Evolutionary conservation across 2,329 filamentous ascomycete species (phyloP), one percentile per base, ranked within the genome.

Genomic region (Xylariaceae sp.): DNA sequence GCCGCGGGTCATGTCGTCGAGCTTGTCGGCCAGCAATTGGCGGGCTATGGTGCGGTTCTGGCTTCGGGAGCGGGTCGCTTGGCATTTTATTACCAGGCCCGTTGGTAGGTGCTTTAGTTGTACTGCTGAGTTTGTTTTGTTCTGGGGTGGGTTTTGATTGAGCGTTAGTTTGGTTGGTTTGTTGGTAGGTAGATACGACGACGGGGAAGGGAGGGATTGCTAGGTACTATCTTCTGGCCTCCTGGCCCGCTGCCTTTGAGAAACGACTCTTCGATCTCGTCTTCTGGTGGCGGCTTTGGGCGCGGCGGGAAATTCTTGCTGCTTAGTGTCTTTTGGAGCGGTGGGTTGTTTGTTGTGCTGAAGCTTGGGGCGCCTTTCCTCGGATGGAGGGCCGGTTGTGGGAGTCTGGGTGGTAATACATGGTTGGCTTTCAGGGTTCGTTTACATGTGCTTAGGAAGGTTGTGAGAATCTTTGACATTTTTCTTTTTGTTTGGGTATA

Each of bases 71-170:
- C 94, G 85, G 8, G 94, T 97, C 18, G 87, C 90, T 72, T 99
- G 94, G 52, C 84, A 92, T 74, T 99, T 99, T 59, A 99, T 83
- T 13, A 97, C 92, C 49, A 96, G 84, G 57, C 92, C 92, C 0
- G 92, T 95, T 5, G 92, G 90, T 15, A 88, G 74, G 71, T 99
- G 94, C 62, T 87, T 94, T 34, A 99, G 78, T 70, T 99, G 94
- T 2, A 96, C 92, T 36, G 92, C 92, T 0, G 89, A 96, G 61
- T 86, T 91, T 22, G 94, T 99, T 83, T 99, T 99, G 74, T 99
- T 99, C 87, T 86, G 57, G 21, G 21, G 29, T n/a, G 44, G 40
- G 52, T 32, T 39, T 42, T 3, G 16, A 13, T 34, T 16, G 29
- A 29, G 2, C n/a, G 36, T 47, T 48, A 15, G n/a, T 41, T 10